Evolutionary conservation across 345 rosid genomes (phyloP).

Genomic region (Brassica nigra): DNA sequence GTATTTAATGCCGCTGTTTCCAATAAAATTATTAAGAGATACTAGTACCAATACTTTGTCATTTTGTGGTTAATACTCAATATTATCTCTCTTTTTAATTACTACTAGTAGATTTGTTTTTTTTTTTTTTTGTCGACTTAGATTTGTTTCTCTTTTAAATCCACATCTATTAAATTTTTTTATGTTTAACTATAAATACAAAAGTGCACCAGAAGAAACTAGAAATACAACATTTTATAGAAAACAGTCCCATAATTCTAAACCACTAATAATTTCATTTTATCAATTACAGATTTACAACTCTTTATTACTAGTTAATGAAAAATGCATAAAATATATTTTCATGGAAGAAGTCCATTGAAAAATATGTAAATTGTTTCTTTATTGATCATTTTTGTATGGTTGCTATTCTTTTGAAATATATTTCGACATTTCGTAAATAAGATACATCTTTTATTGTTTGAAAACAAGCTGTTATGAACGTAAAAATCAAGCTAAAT

Average conservation of each 20-base stretch:
- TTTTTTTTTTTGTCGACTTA: no score
- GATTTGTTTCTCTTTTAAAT: background rate
- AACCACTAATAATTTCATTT: background rate
- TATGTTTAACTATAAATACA: background rate
- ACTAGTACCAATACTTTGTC: background rate
- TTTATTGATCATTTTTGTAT: conserved; percentile 7
- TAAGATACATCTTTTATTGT: background rate
- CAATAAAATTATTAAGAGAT: background rate
- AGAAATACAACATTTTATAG: background rate
- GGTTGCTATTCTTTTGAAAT: background rate
- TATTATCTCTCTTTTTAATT: background rate
- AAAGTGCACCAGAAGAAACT: background rate
- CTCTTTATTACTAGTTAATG: background rate
- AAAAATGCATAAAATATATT: background rate
- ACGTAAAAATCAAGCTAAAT: conserved; percentile 4
- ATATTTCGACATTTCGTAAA: background rate
- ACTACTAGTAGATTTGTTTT: background rate
- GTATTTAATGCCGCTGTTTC: conserved; percentile 6
- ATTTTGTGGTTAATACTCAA: background rate
- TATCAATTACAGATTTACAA: background rate
- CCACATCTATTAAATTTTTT: background rate
- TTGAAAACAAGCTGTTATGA: background rate
- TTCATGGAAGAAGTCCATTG: background rate
- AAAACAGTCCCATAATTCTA: background rate
- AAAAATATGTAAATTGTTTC: background rate